Percentiles rank a stretch among this genome's conserved stretches.
Evolutionary conservation across 2,329 filamentous ascomycete species (phyloP).

Genomic region (Xylariaceae sp.): DNA sequence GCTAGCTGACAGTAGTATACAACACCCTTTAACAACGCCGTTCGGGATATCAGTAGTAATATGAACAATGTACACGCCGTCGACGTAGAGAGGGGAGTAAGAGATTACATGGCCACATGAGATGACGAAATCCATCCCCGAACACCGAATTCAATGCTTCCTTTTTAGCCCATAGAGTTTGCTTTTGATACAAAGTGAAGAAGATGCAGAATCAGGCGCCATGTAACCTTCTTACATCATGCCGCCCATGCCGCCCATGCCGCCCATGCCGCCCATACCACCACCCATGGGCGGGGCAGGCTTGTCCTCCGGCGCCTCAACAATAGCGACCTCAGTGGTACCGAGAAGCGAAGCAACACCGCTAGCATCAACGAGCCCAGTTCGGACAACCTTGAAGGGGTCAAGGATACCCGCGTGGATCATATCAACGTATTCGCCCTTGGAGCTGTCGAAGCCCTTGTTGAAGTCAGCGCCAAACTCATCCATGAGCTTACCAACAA

Average conservation of each 20-base stretch:
- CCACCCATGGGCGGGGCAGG: conserved; percentile 59
- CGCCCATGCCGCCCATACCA: conserved; percentile 46
- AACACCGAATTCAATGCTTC: conserved; percentile 46
- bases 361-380: conserved; percentile 86
- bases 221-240: conserved; percentile 20
- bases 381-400: conserved; percentile 98
- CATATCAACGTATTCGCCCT: conserved; percentile 99
- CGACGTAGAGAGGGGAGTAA: conserved; percentile 21
- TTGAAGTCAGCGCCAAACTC: conserved; percentile 92
- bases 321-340: conserved; percentile 96
- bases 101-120: conserved; percentile 37
- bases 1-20: conserved; percentile 27
- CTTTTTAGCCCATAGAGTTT: conserved; percentile 30
- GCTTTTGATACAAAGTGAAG: conserved; percentile 32
- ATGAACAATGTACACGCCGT: conserved; percentile 26
- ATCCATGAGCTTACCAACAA: conserved; percentile 96
- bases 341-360: conserved; percentile 95
- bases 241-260: conserved; percentile 37
- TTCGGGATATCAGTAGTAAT: conserved; percentile 30
- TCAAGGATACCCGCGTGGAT: conserved; percentile 94
- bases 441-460: conserved; percentile 94
- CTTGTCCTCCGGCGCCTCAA: conserved; percentile 95
- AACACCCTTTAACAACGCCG: conserved; percentile 29
- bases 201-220: conserved; percentile 8
- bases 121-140: conserved; percentile 29